Base-by-base conservation (phyloP, 2,329 filamentous ascomycete genomes). In the Botrytis galanthina region DNA sequence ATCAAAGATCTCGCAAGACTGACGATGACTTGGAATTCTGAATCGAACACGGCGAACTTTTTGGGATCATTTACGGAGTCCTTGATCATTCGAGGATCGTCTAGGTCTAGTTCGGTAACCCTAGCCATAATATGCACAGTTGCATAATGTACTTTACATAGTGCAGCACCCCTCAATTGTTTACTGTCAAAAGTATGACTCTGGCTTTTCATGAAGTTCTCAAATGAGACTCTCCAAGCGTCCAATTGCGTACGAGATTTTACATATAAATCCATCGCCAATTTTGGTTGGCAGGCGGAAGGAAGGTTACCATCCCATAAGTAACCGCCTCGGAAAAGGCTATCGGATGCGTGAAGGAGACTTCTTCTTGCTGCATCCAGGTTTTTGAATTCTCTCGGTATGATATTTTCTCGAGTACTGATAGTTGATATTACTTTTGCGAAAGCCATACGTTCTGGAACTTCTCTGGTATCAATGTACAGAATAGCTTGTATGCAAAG, bases 91-190 rank as follows among this genome's bases (percentile, higher is more conserved):
- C 71, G 64, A 16, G 68, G 32, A 20, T 73, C 72, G 3, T 32
- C 20, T 37, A 26, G n/a, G 39, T 68, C 62, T 1, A 77, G 76
- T 8, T 48, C 22, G 4, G 63, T 62, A 18, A 74, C 67, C 14
- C 74, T 71, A 3, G 72, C 75, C 76, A 80, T 80, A 14, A 81
- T 75, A 32, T 73, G 74, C 2, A 73, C 71, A 12, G 75, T 76
- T 20, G 72, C 73, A 54, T 79, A 75, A 68, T 81, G 80, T 12
- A 81, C 75, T 71, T 80, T 80, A 1, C 80, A 75, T 6, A 81
- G 74, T 26, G 78, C 78, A 14, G 79, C 79, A 6, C 79, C 78
- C 5, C 79, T 77, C 37, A 81, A 70, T 68, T 80, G 74, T 68
- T 74, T 78, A 54, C 76, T 75, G 32, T 66, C 75, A 20, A 80